Evolutionary conservation across 441 rosid species (phyloP), one percentile per base, ranked within the genome.

Genomic region (Isatis lusitanica): DNA sequence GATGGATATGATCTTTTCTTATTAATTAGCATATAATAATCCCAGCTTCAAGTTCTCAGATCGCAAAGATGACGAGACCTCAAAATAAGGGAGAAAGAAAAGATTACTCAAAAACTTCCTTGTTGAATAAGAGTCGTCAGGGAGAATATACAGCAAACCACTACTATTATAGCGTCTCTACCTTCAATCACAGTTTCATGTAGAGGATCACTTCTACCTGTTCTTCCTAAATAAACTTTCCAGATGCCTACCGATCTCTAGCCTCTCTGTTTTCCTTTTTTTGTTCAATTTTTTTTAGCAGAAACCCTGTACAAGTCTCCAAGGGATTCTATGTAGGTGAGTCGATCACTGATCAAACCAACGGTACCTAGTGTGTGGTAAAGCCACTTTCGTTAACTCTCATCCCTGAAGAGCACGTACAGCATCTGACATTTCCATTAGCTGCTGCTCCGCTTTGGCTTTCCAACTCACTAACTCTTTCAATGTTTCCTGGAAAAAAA

Each of bases 381-480:
- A 53, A 13, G 6, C 59, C 36, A 28, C 18, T 53, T 53, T 28
- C 10, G 72, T 75, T 81, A 78, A 72, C 75, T 79, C 48, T 88
- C 24, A 73, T 58, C 81, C 73, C 83, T 83, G 84, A 77, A 91
- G 66, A 38, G 66, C 84, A 59, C 79, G 66, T 50, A 89, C 81
- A 4, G 92, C 62, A 70, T 84, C 80, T 28, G 87, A 77, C 40
- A 86, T 72, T 65, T 90, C 91, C 50, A 70, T 64, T 70, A 94
- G 69, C 85, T 85, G 98, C 74, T 87, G 85, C 78, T 91, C 94
- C 59, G 85, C 81, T 82, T 90, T 90, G 36, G 77, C 87, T 82
- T 86, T 93, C 96, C 96, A 93, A 21, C 85, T 83, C 64, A 78
- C 68, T 74, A 86, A 66, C 77, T 93, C 97, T 75, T 89, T 87